Conservation (phyloP, 2,329 filamentous ascomycete genomes). For the Botrytis cinerea region DNA sequence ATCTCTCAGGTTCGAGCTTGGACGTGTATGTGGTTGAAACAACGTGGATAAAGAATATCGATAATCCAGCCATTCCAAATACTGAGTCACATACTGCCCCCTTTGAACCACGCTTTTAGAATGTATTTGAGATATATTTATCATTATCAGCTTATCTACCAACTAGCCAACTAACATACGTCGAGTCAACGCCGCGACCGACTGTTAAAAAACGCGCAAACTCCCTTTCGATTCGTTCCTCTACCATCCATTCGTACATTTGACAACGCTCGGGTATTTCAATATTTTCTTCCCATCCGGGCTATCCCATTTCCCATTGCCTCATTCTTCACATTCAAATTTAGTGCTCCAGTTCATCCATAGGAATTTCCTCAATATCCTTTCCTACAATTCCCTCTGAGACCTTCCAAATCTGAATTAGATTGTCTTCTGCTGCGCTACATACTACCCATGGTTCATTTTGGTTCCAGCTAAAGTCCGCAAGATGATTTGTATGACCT, state of each 20-base stretch:
- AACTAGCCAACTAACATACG: background rate
- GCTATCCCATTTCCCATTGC: background rate
- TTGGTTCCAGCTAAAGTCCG: constrained; percentile 96
- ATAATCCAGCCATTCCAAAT: no score
- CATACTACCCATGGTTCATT: constrained; percentile 97
- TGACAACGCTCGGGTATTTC: constrained; percentile 16
- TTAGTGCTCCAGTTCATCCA: constrained; percentile 72
- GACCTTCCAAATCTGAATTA: constrained; percentile 93
- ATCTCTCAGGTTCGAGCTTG: fast-evolving
- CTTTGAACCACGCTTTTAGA: background rate
- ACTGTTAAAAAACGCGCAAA: background rate
- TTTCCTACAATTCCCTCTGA: constrained; percentile 78
- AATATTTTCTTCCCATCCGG: background rate
- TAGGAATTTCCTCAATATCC: constrained; percentile 72
- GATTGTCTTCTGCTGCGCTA: constrained; percentile 93
- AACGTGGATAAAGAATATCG: background rate
- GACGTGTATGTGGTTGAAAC: background rate
- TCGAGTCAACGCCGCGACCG: constrained; percentile 10
- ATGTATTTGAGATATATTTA: background rate
- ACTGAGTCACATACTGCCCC: background rate
- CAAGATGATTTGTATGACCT: constrained; percentile 94
- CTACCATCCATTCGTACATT: constrained; percentile 11
- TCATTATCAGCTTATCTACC: constrained; percentile 8
- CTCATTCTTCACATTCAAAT: background rate
- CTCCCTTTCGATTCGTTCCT: background rate